These are phyloP conservation scores for Erucastrum elatum DNA, from an alignment of 345 rosid species.

Conservation along the genomic window DNA sequence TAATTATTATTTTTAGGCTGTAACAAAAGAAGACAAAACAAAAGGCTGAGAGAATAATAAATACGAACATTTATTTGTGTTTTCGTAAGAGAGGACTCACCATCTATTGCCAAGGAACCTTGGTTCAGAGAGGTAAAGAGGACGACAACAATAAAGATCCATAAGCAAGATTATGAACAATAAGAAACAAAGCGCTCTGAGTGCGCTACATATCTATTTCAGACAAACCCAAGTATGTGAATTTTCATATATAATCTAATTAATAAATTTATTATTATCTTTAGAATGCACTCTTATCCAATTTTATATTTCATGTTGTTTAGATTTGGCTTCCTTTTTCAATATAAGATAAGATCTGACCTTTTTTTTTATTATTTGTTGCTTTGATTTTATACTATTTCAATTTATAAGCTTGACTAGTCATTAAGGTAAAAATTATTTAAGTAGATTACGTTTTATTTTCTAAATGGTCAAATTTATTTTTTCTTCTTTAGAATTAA, in stretches of 20 bases:
- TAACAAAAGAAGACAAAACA: slow-evolving; percentile 11
- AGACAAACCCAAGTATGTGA: slow-evolving; percentile 9
- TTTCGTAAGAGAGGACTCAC: slow-evolving; percentile 3
- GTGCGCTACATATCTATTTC: slow-evolving; percentile 10
- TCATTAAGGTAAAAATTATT: not conserved
- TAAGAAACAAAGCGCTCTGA: slow-evolving; percentile 18
- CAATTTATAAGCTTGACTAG: not conserved
- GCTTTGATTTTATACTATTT: not conserved
- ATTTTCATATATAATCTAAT: not conserved
- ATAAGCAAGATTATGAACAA: slow-evolving; percentile 25
- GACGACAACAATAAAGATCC: slow-evolving; percentile 28
- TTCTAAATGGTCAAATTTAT: not conserved
- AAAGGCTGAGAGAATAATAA: slow-evolving; percentile 7
- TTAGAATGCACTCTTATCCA: slow-evolving; percentile 5
- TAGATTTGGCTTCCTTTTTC: not conserved
- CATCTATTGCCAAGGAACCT: slow-evolving; percentile 11
- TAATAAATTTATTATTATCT: not conserved
- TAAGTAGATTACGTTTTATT: not conserved
- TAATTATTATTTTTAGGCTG: not conserved
- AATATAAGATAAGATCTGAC: not conserved
- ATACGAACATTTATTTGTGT: slow-evolving; percentile 12
- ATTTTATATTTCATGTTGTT: not conserved
- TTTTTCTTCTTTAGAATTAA: not conserved
- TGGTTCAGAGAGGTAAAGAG: slow-evolving; percentile 21
- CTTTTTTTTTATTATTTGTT: not conserved